These are phyloP conservation scores for Colletotrichum sp. DNA, from an alignment of 2,329 filamentous ascomycete species.

Conservation along the genomic window DNA sequence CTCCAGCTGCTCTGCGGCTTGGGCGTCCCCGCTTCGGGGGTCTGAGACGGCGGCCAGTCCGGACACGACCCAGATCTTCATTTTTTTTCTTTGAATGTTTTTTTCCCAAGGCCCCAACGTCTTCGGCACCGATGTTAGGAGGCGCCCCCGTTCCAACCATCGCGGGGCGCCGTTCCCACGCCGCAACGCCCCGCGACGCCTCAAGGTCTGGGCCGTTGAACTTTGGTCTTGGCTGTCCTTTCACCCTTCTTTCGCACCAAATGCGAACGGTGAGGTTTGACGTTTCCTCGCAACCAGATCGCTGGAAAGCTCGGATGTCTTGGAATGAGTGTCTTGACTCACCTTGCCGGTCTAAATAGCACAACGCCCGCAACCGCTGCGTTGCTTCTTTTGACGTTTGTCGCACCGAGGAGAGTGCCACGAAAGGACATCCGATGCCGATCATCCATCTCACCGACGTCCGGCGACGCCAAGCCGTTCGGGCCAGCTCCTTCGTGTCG, in stretches of 20 bases:
- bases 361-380: neutral
- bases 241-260: neutral
- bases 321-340: neutral
- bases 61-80: neutral
- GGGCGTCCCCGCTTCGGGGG: neutral
- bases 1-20: neutral
- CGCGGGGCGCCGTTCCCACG: neutral
- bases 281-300: neutral
- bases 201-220: neutral
- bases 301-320: neutral
- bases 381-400: neutral
- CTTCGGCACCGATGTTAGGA: neutral
- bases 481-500: neutral
- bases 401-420: neutral
- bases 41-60: slow-evolving; percentile 16
- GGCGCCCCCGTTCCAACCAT: neutral
- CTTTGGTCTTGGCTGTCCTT: neutral
- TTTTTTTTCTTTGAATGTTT: neutral
- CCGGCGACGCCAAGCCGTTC: neutral
- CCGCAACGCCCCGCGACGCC: neutral
- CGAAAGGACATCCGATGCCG: neutral
- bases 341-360: fast-evolving
- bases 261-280: neutral
- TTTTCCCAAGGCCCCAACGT: neutral
- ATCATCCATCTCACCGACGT: neutral